Base-by-base conservation (phyloP, 129 eudicot species). In the Flaveria robusta region DNA sequence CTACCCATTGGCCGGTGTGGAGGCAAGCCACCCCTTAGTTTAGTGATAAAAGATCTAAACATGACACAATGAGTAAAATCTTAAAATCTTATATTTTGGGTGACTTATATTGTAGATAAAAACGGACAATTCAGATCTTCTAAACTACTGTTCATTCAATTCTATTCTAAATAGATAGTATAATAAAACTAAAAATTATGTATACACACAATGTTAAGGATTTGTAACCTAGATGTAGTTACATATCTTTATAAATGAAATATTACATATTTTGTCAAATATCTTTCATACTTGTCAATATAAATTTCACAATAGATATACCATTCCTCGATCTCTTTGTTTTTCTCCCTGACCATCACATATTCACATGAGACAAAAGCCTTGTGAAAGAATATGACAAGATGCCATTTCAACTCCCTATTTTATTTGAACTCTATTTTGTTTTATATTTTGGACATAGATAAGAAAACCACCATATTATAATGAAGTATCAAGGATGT, bases 281-380 rank as follows among this genome's bases (percentile, higher is more conserved):
- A 47, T 16, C 54, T n/a, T 52, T 19, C 20, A 52, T 19, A 54
- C 22, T 16, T 54, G 1, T 23, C 63, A 5, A 55, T 19, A 55
- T 13, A 55, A 47, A 51, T 5, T 55, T 56, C 64, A 56, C 64
- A 56, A 22, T 22, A 19, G 34, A 20, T 56, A 19, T 1, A 54
- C 7, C 62, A 52, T 52, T 52, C 59, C 60, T 34, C 39, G 39
- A 34, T 18, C 60, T 54, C 11, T 8, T 54, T n/a, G 60, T 54
- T 54, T 18, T 8, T 18, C 24, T 18, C 60, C 60, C 26, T 19
- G 9, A 13, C 41, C 70, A n/a, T 16, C 8, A 37, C 8, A n/a
- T 39, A 39, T 68, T 68, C 72, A 68, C 54, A 68, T 7, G 72
- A 68, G 18, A 43, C 55, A 68, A 73, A 72, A 22, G 23, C 68